Evolutionary conservation across 768 basidiomycete genomes (phyloP).

Genomic region (Clathrus columnatus): DNA sequence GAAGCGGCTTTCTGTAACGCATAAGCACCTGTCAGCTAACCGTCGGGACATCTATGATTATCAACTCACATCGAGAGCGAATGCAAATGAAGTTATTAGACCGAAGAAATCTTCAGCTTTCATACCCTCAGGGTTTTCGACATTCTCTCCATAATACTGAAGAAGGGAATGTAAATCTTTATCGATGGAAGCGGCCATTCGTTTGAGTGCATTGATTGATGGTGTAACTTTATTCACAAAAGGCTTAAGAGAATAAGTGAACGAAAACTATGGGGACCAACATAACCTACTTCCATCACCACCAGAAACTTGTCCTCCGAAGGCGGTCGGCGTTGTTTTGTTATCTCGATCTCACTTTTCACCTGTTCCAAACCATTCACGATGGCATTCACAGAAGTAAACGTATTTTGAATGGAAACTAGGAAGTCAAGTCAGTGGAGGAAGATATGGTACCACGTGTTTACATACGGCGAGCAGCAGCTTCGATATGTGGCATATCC

Average conservation of each 20-base stretch:
- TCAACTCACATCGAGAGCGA: constrained; percentile 49
- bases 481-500: constrained; percentile 72
- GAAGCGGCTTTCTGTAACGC: constrained; percentile 57
- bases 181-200: constrained; percentile 49
- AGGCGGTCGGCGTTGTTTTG: constrained; percentile 26
- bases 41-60: background rate
- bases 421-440: background rate
- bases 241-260: constrained; percentile 27
- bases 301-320: constrained; percentile 52
- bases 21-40: constrained; percentile 3
- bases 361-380: constrained; percentile 49
- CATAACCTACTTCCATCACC: constrained; percentile 55
- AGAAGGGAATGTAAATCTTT: constrained; percentile 53
- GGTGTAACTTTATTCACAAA: constrained; percentile 43
- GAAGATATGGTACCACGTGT: background rate
- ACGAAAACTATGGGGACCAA: background rate
- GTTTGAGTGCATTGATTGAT: constrained; percentile 56
- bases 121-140: constrained; percentile 49
- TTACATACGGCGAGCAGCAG: constrained; percentile 66
- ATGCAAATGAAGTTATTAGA: constrained; percentile 64
- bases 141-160: constrained; percentile 70
- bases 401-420: constrained; percentile 70
- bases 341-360: constrained; percentile 42
- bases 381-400: constrained; percentile 51
- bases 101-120: constrained; percentile 83